A percentile compares a stretch with the other conserved stretches of the same genome.
Conservation (phyloP, 73 alveolate genomes). For the Stentor roeselii region DNA sequence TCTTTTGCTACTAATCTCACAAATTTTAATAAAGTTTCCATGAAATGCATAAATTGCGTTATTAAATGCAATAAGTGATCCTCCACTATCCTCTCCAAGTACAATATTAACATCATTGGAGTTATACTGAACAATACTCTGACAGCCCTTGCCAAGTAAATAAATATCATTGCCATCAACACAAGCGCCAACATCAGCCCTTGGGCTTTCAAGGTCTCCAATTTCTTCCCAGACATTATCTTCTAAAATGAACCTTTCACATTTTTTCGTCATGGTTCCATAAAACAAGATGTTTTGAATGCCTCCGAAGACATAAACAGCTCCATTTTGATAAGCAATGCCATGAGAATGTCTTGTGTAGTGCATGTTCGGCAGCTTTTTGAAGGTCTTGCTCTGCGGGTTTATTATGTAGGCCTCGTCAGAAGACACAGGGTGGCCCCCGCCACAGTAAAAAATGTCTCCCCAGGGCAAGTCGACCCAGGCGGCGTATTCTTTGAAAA, state of each 20-base stretch:
- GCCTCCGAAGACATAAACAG: background rate
- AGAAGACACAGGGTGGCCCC: background rate
- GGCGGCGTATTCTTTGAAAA: slow-evolving; percentile 7
- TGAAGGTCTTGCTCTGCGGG: background rate
- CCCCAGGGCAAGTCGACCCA: background rate
- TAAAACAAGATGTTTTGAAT: background rate
- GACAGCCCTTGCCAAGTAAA: background rate
- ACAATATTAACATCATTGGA: background rate
- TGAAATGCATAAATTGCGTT: background rate
- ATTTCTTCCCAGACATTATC: background rate
- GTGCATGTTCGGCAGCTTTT: background rate
- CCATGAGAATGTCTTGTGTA: slow-evolving; percentile 4
- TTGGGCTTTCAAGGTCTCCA: background rate
- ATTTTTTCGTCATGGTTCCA: background rate
- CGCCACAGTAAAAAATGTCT: background rate
- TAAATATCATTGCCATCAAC: background rate
- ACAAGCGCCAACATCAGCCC: background rate
- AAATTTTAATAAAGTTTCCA: background rate
- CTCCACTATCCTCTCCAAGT: slow-evolving; percentile 1
- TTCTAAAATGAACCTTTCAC: background rate
- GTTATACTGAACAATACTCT: background rate
- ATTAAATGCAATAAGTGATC: background rate
- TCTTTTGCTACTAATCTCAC: background rate
- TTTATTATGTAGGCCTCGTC: background rate
- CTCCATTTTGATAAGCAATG: background rate